Percentiles rank a stretch among this genome's conserved stretches.
These are phyloP conservation scores for Hypholoma sublateritium DNA, from an alignment of 768 basidiomycete species.

Conservation along the genomic window DNA sequence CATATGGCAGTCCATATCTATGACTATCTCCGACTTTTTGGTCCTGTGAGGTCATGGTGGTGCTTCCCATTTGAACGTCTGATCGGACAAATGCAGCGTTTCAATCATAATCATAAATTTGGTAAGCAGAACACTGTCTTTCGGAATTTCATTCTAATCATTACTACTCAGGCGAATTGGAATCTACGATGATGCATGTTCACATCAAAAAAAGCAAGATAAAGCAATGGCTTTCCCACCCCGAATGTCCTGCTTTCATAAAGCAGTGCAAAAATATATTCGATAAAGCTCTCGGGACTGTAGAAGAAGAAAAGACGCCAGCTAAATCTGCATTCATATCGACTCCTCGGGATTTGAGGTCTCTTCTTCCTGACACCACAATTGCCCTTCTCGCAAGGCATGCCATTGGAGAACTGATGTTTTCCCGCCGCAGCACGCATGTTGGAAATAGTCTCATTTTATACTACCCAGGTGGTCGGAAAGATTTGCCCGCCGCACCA, in stretches of 20 bases:
- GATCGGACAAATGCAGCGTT: conserved; percentile 31
- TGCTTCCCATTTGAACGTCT: conserved; percentile 33
- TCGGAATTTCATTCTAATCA: not conserved
- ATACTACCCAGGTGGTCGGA: conserved; percentile 14
- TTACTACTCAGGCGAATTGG: conserved; percentile 10
- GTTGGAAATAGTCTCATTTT: conserved; percentile 25
- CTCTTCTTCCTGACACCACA: not conserved
- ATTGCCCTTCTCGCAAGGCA: conserved; percentile 15
- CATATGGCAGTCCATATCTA: conserved; percentile 27
- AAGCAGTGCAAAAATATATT: conserved; percentile 12
- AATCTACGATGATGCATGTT: conserved; percentile 7
- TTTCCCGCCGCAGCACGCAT: conserved; percentile 16
- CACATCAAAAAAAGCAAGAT: conserved; percentile 3
- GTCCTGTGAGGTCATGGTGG: conserved; percentile 36
- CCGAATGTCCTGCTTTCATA: conserved; percentile 10
- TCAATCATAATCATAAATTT: conserved; percentile 25
- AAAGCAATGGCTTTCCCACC: conserved; percentile 9
- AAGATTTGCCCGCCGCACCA: conserved; percentile 9
- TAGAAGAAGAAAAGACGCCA: not conserved
- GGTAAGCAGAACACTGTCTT: conserved; percentile 5
- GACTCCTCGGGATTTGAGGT: not conserved
- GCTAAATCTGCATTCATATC: not conserved
- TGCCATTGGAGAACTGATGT: conserved; percentile 11
- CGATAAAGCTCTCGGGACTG: conserved; percentile 10
- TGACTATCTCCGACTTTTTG: conserved; percentile 25